Percentiles rank a stretch among this genome's conserved stretches.
Conservation (phyloP, 1,284 basidiomycete genomes). For the Waitea zeae region DNA sequence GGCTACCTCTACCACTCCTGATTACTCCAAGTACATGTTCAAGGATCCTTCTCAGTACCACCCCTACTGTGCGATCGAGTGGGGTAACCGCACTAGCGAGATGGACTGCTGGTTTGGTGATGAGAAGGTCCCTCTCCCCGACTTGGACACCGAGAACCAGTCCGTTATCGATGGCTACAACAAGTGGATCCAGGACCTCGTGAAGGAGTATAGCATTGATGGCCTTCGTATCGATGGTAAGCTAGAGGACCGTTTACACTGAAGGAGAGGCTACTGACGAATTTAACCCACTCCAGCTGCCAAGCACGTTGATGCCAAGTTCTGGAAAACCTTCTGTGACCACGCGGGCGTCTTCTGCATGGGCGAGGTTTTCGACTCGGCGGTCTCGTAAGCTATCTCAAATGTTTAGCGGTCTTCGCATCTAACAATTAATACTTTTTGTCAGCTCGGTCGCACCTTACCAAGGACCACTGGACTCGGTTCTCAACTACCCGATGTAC, state of each 20-base stretch:
- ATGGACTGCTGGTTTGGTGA: slow-evolving; percentile 69
- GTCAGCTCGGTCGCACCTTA: slow-evolving; percentile 11
- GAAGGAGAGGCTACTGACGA: no score
- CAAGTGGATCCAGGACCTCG: slow-evolving; percentile 47
- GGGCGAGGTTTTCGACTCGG: slow-evolving; percentile 72
- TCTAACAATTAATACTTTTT: no score
- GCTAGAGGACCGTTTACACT: no score
- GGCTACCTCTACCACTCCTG: slow-evolving; percentile 33
- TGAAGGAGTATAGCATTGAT: slow-evolving; percentile 48
- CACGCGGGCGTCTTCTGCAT: slow-evolving; percentile 73
- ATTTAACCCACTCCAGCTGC: no score
- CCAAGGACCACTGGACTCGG: slow-evolving; percentile 20
- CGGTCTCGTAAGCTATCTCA: no score
- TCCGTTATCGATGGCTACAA: slow-evolving; percentile 40
- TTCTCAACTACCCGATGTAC: slow-evolving; percentile 38
- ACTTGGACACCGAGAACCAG: slow-evolving; percentile 55
- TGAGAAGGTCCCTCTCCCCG: slow-evolving; percentile 46
- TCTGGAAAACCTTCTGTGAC: slow-evolving; percentile 55
- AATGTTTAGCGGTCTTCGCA: no score
- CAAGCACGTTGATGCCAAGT: slow-evolving; percentile 47
- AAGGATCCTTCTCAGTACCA: slow-evolving; percentile 48
- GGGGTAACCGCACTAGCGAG: slow-evolving; percentile 43
- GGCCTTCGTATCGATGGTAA: slow-evolving; percentile 70
- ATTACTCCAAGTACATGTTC: slow-evolving; percentile 46
- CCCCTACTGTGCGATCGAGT: slow-evolving; percentile 52